Evolutionary conservation across 495 filamentous ascomycete genomes (phyloP).

Genomic region (Cercophora newfieldiana): DNA sequence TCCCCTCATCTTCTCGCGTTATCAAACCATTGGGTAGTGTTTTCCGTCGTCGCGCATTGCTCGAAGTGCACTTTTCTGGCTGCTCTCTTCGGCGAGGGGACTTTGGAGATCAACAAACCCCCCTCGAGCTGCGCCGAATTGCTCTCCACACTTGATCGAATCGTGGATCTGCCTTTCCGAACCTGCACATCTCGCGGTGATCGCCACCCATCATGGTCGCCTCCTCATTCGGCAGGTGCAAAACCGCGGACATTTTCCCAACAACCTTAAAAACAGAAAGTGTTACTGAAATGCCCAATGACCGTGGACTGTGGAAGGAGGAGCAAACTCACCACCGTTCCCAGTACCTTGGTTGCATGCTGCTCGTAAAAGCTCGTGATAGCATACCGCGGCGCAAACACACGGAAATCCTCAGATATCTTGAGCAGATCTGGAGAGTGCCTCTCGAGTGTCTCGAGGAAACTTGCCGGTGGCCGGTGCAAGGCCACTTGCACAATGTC

Average conservation of each 20-base stretch:
- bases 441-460: slow-evolving; percentile 10
- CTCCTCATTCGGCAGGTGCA: slow-evolving; percentile 13
- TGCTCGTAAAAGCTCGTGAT: slow-evolving; percentile 26
- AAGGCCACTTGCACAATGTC: slow-evolving; percentile 10
- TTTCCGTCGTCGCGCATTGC: no score
- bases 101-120: no score
- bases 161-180: neutral
- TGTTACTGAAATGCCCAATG: neutral
- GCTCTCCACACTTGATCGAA: slow-evolving; percentile 13
- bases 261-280: neutral
- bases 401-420: slow-evolving; percentile 21
- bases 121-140: slow-evolving; percentile 12
- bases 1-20: no score
- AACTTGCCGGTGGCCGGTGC: neutral
- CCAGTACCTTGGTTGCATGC: slow-evolving; percentile 2
- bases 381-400: slow-evolving; percentile 14
- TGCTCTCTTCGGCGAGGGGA: no score
- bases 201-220: slow-evolving; percentile 7
- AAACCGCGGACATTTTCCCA: slow-evolving; percentile 6
- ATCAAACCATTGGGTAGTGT: no score
- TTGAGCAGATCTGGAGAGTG: slow-evolving; percentile 13
- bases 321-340: slow-evolving; percentile 14
- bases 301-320: neutral
- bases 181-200: slow-evolving; percentile 18
- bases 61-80: no score